These are phyloP conservation scores for Ambrosiella xylebori DNA, from an alignment of 2,329 filamentous ascomycete genomes.

Conservation along the genomic window DNA sequence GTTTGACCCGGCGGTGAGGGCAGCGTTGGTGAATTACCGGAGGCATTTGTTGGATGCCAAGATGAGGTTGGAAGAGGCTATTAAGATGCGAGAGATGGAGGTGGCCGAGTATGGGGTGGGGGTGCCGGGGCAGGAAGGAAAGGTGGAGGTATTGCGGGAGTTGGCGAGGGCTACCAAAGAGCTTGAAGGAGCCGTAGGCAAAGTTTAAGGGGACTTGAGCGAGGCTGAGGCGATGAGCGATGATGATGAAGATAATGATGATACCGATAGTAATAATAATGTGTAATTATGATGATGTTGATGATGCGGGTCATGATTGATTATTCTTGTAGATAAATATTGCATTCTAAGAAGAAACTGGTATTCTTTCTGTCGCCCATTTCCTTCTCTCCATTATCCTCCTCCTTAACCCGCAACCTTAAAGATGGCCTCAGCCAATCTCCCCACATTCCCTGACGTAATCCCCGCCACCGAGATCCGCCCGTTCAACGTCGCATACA, in stretches of 20 bases:
- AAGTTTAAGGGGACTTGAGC: conserved; percentile 31
- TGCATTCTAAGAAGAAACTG: conserved; percentile 3
- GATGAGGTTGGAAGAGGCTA: conserved; percentile 26
- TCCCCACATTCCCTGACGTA: conserved; percentile 60
- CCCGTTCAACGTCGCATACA: conserved; percentile 90
- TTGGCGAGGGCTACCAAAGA: conserved; percentile 34
- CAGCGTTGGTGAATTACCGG: conserved; percentile 30
- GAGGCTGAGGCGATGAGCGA: conserved; percentile 17
- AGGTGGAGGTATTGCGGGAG: conserved; percentile 34
- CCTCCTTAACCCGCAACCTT: conserved; percentile 51
- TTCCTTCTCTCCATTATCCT: background rate
- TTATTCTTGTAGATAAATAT: background rate
- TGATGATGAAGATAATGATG: conserved; percentile 1
- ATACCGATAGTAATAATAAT: background rate
- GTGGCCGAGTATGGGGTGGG: conserved; percentile 33
- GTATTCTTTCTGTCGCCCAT: conserved; percentile 2
- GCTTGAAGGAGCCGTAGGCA: conserved; percentile 31
- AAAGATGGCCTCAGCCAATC: conserved; percentile 69
- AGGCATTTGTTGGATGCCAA: conserved; percentile 32
- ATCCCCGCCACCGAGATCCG: conserved; percentile 77
- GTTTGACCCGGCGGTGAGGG: conserved; percentile 28
- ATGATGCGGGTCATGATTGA: background rate
- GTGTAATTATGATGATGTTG: background rate
- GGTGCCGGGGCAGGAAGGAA: conserved; percentile 21
- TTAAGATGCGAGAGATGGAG: conserved; percentile 26